These are phyloP conservation scores for Pythium grandisporangium DNA, from an alignment of 352 stramenopile species.

Conservation along the genomic window DNA sequence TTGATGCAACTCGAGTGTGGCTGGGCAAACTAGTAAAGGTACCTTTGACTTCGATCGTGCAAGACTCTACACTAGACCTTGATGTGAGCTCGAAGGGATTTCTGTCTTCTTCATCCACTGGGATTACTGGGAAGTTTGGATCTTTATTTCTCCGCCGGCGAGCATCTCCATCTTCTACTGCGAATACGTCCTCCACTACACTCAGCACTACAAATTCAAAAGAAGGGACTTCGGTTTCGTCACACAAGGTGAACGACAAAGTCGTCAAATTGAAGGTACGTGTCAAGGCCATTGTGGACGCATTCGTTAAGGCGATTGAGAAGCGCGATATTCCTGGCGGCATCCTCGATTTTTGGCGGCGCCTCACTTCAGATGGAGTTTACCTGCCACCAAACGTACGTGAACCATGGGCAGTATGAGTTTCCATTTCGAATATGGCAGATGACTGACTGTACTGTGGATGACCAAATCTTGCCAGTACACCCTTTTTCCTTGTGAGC, in stretches of 20 bases:
- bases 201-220: not conserved
- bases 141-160: conserved; percentile 20
- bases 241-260: too few species aligned
- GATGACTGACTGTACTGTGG: too few species aligned
- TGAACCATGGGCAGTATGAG: too few species aligned
- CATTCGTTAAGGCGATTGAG: conserved; percentile 34
- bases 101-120: conserved; percentile 16
- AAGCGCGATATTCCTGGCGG: conserved; percentile 35
- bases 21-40: conserved; percentile 35
- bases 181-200: too few species aligned
- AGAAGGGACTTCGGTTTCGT: conserved; percentile 2
- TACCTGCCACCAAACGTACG: conserved; percentile 55
- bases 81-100: conserved; percentile 25
- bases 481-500: conserved; percentile 37
- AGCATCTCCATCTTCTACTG: not conserved
- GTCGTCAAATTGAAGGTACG: conserved; percentile 54
- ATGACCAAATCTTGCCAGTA: conserved; percentile 24
- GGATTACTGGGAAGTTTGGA: conserved; percentile 39
- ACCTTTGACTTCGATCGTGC: conserved; percentile 36
- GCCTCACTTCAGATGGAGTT: conserved; percentile 40
- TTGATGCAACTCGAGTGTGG: conserved; percentile 56
- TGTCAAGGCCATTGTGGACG: conserved; percentile 40
- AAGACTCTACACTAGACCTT: conserved; percentile 39
- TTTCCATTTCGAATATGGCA: too few species aligned
- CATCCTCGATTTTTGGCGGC: conserved; percentile 49